Evolutionary conservation across 768 basidiomycete genomes (phyloP).

Genomic region (Phaeotremella skinneri): DNA sequence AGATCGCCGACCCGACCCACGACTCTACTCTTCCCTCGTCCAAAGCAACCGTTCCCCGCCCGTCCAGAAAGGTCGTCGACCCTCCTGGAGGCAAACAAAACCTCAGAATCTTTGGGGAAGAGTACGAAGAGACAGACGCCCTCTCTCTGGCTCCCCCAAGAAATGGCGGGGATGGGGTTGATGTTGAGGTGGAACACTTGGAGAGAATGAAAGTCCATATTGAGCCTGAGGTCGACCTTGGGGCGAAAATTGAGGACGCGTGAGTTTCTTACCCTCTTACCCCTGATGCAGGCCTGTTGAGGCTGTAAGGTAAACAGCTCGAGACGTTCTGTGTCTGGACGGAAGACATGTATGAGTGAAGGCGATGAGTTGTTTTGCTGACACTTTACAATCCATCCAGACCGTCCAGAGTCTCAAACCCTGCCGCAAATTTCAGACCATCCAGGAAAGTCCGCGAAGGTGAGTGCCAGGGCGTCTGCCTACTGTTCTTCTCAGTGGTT

Average conservation of each 20-base stretch:
- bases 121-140: constrained; percentile 49
- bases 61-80: constrained; percentile 48
- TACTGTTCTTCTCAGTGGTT: not conserved
- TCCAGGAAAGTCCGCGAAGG: constrained; percentile 48
- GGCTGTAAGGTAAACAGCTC: no score
- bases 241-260: constrained; percentile 38
- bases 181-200: constrained; percentile 40
- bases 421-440: constrained; percentile 40
- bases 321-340: no score
- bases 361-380: constrained; percentile 13
- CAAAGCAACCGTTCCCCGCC: constrained; percentile 38
- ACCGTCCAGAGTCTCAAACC: constrained; percentile 25
- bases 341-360: no score
- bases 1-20: constrained; percentile 48
- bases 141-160: constrained; percentile 48
- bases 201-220: constrained; percentile 44
- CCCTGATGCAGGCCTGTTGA: no score
- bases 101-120: constrained; percentile 39
- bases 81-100: constrained; percentile 47
- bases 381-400: not conserved
- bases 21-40: constrained; percentile 31
- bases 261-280: constrained; percentile 6
- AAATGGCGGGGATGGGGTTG: constrained; percentile 42
- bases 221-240: constrained; percentile 32
- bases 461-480: constrained; percentile 12